Percentiles rank a stretch among this genome's conserved stretches.
Evolutionary conservation across 345 rosid species (phyloP).

Genomic region (Viola odorata): DNA sequence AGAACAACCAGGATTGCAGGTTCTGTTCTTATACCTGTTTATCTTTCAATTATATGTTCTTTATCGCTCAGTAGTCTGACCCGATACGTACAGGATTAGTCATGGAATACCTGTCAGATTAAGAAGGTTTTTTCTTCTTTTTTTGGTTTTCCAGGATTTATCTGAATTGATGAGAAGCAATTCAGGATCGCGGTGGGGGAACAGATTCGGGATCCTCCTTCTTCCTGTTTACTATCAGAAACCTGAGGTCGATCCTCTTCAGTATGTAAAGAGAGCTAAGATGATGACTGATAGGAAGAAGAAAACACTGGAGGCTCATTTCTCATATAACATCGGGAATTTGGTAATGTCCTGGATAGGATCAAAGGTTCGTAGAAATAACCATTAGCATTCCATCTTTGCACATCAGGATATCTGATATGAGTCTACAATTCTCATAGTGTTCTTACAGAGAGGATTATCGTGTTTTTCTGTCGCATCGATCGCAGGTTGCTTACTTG

Average conservation of each 20-base stretch:
- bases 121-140: not conserved
- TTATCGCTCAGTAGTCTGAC: no score
- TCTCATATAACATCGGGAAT: slow-evolving; percentile 39
- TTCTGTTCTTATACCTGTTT: not conserved
- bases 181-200: slow-evolving; percentile 41
- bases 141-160: slow-evolving; percentile 25
- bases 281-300: slow-evolving; percentile 48
- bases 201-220: slow-evolving; percentile 47
- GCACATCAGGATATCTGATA: not conserved
- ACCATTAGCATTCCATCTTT: no score
- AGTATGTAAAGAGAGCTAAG: slow-evolving; percentile 44
- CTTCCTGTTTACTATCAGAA: slow-evolving; percentile 39
- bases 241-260: slow-evolving; percentile 26
- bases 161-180: slow-evolving; percentile 27
- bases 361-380: slow-evolving; percentile 31
- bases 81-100: no score
- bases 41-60: not conserved
- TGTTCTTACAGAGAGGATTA: not conserved
- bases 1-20: slow-evolving; percentile 41
- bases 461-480: not conserved
- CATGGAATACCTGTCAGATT: not conserved
- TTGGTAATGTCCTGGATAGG: slow-evolving; percentile 37
- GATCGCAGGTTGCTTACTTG: slow-evolving; percentile 34
- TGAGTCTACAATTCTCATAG: not conserved
- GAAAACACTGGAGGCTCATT: slow-evolving; percentile 39